Conservation (phyloP, 352 stramenopile genomes). For the Pythium scleroteichum region DNA sequence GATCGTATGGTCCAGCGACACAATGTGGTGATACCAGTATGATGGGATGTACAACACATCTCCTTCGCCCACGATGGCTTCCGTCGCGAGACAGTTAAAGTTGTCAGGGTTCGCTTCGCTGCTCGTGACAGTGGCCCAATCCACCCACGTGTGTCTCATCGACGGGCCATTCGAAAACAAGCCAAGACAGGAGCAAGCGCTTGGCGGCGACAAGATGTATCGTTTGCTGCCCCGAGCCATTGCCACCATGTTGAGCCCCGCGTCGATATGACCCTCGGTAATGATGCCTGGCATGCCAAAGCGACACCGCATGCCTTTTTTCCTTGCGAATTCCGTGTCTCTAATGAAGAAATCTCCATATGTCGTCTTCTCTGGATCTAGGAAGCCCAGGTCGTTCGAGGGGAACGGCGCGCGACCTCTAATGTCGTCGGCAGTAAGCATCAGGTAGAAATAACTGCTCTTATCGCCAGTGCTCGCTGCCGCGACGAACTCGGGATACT, state of each 20-base stretch:
- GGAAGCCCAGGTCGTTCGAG: slow-evolving; percentile 90
- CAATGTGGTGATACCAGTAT: slow-evolving; percentile 96
- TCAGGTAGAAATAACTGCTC: slow-evolving; percentile 55
- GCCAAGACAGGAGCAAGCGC: slow-evolving; percentile 79
- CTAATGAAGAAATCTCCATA: slow-evolving; percentile 55
- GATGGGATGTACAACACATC: slow-evolving; percentile 95
- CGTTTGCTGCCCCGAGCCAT: slow-evolving; percentile 89
- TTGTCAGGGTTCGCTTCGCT: slow-evolving; percentile 25
- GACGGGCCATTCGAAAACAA: slow-evolving; percentile 80
- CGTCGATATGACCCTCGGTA: slow-evolving; percentile 93
- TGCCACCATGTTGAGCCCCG: slow-evolving; percentile 92
- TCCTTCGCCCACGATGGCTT: slow-evolving; percentile 90
- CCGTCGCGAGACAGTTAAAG: slow-evolving; percentile 67
- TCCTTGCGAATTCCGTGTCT: slow-evolving; percentile 31
- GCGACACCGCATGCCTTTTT: slow-evolving; percentile 70
- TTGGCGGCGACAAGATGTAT: slow-evolving; percentile 92
- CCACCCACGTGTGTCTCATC: slow-evolving; percentile 87
- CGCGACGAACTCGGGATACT: slow-evolving; percentile 59
- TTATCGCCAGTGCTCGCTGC: slow-evolving; percentile 18
- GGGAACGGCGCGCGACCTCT: slow-evolving; percentile 44
- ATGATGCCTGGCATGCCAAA: slow-evolving; percentile 94
- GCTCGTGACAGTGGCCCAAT: slow-evolving; percentile 82
- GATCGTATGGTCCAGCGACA: slow-evolving; percentile 92
- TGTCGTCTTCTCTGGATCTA: slow-evolving; percentile 78
- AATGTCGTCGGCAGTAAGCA: slow-evolving; percentile 60